These are phyloP conservation scores for Curvularia verruculosa DNA, from an alignment of 2,329 filamentous ascomycete genomes.

Conservation along the genomic window DNA sequence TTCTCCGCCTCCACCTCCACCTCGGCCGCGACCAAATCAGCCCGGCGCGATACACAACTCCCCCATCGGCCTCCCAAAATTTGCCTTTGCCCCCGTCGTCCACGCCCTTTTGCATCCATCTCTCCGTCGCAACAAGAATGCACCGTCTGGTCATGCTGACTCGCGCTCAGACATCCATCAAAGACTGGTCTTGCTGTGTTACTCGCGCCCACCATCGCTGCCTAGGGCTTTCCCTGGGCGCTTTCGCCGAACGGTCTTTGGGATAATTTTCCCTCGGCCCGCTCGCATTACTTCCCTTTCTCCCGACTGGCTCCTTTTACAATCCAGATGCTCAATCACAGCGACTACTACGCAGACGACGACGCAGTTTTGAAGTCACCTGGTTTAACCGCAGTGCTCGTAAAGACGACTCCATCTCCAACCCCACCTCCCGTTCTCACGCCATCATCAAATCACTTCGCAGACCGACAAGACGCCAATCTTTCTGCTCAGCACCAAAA, in stretches of 20 bases:
- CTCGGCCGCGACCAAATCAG: conserved; percentile 10
- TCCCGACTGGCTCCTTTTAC: neutral
- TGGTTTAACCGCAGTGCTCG: conserved; percentile 50
- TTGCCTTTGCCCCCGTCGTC: neutral
- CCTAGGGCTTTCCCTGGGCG: conserved; percentile 23
- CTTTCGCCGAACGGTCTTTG: conserved; percentile 30
- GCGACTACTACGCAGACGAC: conserved; percentile 58
- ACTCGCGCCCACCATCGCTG: conserved; percentile 26
- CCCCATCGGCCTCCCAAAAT: conserved; percentile 4
- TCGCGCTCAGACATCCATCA: conserved; percentile 29
- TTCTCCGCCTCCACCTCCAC: conserved; percentile 9
- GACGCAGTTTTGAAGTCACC: conserved; percentile 53
- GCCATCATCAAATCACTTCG: conserved; percentile 25
- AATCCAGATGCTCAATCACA: conserved; percentile 36
- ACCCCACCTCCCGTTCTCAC: conserved; percentile 54
- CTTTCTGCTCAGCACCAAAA: conserved; percentile 54
- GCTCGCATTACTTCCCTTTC: neutral
- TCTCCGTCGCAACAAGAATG: conserved; percentile 22
- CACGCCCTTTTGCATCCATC: neutral
- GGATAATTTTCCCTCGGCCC: conserved; percentile 23
- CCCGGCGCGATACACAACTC: conserved; percentile 8
- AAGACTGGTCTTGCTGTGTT: conserved; percentile 30
- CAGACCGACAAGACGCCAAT: conserved; percentile 46
- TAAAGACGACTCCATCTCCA: conserved; percentile 55
- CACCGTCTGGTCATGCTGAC: conserved; percentile 36